Percentiles rank a stretch among this genome's conserved stretches.
phyloP scores from a whole-genome alignment of 2,329 filamentous ascomycete species.

The Fusarium sp. region DNA sequence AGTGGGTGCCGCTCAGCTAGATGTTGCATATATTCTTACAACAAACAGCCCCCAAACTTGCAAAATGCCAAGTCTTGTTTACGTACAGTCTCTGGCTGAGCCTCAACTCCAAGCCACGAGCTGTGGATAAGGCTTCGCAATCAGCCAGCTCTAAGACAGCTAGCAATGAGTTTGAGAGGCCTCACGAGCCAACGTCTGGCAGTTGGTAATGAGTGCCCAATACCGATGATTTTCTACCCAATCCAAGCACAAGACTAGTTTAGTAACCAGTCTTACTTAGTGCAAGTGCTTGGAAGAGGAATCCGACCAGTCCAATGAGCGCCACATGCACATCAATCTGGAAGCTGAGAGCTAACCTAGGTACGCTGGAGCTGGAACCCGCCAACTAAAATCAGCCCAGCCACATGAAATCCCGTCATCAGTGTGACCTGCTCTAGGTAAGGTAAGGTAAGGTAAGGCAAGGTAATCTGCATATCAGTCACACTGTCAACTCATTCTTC shows the following conservation, averaged over 20 bases:
- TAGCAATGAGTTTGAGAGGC: conserved; percentile 22
- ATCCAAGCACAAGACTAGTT: conserved; percentile 1
- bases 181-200: conserved; percentile 17
- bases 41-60: neutral
- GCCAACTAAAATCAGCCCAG: conserved; percentile 19
- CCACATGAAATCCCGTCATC: conserved; percentile 47
- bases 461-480: conserved; percentile 21
- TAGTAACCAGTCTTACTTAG: neutral
- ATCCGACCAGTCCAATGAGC: conserved; percentile 15
- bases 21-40: neutral
- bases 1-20: no score
- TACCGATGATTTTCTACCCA: conserved; percentile 10
- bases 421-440: conserved; percentile 39
- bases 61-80: conserved; percentile 17
- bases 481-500: conserved; percentile 9
- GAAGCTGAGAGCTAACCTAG: conserved; percentile 14
- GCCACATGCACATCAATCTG: conserved; percentile 14
- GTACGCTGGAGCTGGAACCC: neutral
- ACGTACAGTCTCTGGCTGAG: conserved; percentile 15
- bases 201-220: neutral
- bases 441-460: no score
- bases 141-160: neutral
- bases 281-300: conserved; percentile 27
- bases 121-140: conserved; percentile 24
- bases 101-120: conserved; percentile 30